Conservation (phyloP, 192 early-diverging fungal species). For the Powellomyces hirtus region DNA sequence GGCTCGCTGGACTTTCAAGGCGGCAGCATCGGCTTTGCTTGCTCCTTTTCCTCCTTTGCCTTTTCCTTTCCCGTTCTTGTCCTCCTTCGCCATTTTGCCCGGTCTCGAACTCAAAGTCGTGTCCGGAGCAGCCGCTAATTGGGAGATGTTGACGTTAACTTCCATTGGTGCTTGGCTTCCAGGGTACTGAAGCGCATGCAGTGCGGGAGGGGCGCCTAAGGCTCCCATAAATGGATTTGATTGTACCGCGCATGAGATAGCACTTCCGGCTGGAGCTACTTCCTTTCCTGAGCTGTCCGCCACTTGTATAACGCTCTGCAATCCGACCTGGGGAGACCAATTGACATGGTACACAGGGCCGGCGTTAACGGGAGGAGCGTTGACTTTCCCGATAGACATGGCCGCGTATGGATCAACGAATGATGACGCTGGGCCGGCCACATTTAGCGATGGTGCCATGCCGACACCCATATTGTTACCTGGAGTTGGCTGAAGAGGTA, state of each 20-base stretch:
- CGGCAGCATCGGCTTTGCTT: neutral
- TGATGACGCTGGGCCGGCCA: neutral
- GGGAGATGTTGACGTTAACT: neutral
- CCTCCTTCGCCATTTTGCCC: neutral
- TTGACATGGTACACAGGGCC: slow-evolving; percentile 1
- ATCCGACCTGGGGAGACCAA: neutral
- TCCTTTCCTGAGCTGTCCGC: neutral
- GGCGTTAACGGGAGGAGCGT: neutral
- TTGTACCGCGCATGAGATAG: no score
- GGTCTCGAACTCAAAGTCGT: no score
- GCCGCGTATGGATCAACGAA: neutral
- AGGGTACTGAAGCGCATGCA: neutral
- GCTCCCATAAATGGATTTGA: neutral
- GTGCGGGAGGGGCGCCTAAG: neutral
- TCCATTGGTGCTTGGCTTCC: neutral
- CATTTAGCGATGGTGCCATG: no score
- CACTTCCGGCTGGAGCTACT: no score
- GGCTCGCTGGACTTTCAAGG: no score
- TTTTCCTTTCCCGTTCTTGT: neutral
- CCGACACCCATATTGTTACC: neutral
- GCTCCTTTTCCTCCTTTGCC: neutral
- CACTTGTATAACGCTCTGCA: neutral
- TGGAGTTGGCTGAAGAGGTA: neutral
- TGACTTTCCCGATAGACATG: neutral
- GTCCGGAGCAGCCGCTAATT: no score